Base-by-base conservation (phyloP, 179 eudicot species). In the Silene coronaria region DNA sequence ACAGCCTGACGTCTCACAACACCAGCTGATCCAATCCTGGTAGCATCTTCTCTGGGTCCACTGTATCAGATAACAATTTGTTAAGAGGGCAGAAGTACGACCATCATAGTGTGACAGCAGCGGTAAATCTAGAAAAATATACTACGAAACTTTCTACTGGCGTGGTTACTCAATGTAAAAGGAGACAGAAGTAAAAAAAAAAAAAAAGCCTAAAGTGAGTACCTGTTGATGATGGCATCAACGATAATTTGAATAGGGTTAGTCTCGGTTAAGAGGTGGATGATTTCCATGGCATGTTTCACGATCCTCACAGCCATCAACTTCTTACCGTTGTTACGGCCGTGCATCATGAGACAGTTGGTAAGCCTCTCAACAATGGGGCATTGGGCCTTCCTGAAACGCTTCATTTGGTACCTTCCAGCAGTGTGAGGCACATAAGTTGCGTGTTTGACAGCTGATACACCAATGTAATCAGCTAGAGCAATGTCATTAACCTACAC, bases 1-100 rank as follows among this genome's bases (percentile, higher is more conserved):
- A 92, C 97, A 42, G 96, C 96, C 19, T 91, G 97, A 70, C 97
- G 93, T 71, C 97, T 88, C 60, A 92, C 96, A 72, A 92, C 97
- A 83, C 97, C 97, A 79, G 95, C 97, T 3, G 97, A 92, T 6
- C 97, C 97, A 80, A 92, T 92, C 72, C 94, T 71, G 57, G 97
- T 92, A 0, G 97, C 97, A 84, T 92, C 96, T 86, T 92, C 96
- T 36, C 97, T 87, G 12, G 96, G 97, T 6, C 96, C 97, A n/a
- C 13, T 12, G 14, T 0, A 55, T 55, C 2, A 5, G 59, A 55
- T 3, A 55, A 55, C 22, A 55, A 55, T 4, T n/a, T n/a, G 21
- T 55, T 16, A 45, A 28, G 51, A 45, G 3, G 3, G 51, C 11
- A 45, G 16, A 45, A 11, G 51, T 12, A 12, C 1, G 21, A 2